A percentile compares a stretch with the other conserved stretches of the same genome.
These are phyloP conservation scores for Lotus japonicus DNA, from an alignment of 306 rosid species.

Conservation along the genomic window DNA sequence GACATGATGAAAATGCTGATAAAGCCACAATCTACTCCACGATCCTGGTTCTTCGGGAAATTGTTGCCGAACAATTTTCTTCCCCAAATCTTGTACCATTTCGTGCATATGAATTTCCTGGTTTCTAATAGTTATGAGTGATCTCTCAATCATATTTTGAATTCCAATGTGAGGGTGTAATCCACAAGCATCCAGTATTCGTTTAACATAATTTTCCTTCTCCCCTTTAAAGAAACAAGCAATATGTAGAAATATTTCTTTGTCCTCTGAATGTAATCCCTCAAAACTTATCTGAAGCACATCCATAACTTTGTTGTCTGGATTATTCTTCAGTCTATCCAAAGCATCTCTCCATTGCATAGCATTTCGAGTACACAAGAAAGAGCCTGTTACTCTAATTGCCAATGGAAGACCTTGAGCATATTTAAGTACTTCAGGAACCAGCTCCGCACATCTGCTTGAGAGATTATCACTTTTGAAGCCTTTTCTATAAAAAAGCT, in stretches of 20 bases:
- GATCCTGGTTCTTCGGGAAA: not conserved
- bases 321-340: not conserved
- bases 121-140: constrained; percentile 8
- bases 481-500: constrained; percentile 3
- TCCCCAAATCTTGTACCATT: constrained; percentile 13
- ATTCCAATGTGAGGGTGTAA: constrained; percentile 8
- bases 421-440: not conserved
- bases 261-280: not conserved
- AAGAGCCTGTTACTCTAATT: constrained; percentile 10
- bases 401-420: constrained; percentile 5
- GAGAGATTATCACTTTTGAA: not conserved
- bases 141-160: not conserved
- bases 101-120: constrained; percentile 22
- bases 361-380: constrained; percentile 8
- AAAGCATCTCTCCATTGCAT: constrained; percentile 7
- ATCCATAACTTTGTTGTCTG: not conserved
- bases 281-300: constrained; percentile 10
- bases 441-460: not conserved
- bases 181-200: not conserved
- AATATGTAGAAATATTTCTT: constrained; percentile 13
- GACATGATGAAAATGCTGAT: not conserved
- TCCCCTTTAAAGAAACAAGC: constrained; percentile 21
- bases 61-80: not conserved
- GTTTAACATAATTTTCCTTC: not conserved
- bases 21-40: constrained; percentile 22